Evolutionary conservation across 2,329 filamentous ascomycete species (phyloP).

Genomic region (Calonectria ilicicola): DNA sequence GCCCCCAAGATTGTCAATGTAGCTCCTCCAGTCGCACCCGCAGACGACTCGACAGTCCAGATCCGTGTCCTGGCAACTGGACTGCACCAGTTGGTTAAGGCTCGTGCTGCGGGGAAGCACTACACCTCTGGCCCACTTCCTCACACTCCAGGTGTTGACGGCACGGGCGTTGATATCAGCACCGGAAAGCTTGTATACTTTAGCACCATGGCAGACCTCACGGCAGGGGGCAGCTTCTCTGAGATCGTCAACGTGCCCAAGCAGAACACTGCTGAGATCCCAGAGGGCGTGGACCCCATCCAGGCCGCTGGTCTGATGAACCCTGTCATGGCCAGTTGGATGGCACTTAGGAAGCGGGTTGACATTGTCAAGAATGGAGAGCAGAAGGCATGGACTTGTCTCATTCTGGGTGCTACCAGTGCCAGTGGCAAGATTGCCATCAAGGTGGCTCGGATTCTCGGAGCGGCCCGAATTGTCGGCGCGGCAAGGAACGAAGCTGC

Average conservation of each 20-base stretch:
- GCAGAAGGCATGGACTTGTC: conserved; percentile 57
- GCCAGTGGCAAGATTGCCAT: conserved; percentile 64
- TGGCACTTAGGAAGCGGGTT: conserved; percentile 63
- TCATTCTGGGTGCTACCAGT: conserved; percentile 66
- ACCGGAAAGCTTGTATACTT: conserved; percentile 65
- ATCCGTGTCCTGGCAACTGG: conserved; percentile 65
- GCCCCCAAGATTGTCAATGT: conserved; percentile 44
- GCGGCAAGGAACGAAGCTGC: conserved; percentile 60
- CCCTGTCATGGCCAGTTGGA: conserved; percentile 68
- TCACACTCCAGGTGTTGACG: conserved; percentile 65
- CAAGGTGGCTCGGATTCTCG: conserved; percentile 58
- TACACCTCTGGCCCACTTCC: conserved; percentile 63
- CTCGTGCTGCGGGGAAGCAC: conserved; percentile 65
- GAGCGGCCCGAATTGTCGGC: conserved; percentile 63
- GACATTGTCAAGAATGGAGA: conserved; percentile 39
- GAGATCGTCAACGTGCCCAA: conserved; percentile 62
- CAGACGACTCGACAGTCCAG: conserved; percentile 53
- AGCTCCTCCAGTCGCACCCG: conserved; percentile 50
- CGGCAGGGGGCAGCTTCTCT: conserved; percentile 57
- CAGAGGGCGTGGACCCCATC: conserved; percentile 58
- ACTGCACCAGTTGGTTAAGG: conserved; percentile 65
- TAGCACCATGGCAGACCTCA: conserved; percentile 38
- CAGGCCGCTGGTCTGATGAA: conserved; percentile 66
- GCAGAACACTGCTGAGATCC: conserved; percentile 53
- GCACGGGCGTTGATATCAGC: conserved; percentile 58